Evolutionary conservation across 129 eudicot species (phyloP), one percentile per base, ranked within the genome.

Genomic region (Escallonia rubra): DNA sequence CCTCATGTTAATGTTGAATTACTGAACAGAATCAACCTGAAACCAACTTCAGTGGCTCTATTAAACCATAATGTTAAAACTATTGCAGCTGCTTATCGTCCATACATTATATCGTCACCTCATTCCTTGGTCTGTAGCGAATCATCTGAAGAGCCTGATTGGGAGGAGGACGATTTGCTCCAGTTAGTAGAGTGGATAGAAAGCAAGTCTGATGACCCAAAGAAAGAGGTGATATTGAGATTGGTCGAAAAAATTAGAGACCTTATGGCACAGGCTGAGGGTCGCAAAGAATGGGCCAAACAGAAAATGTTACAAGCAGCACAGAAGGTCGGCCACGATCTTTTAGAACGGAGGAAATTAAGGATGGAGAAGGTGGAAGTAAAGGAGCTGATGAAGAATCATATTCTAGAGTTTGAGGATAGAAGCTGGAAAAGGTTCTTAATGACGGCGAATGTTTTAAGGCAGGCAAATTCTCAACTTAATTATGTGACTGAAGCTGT

Each of bases 231-330:
- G 59, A 51, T 41, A 6, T 8, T 42, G 40, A 66, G 50, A 1
- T 6, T n/a, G 34, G 7, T 66, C 9, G 11, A 66, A 41, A 2
- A 53, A 41, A 40, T 40, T 23, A 41, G n/a, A 10, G 71, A 66
- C 6, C 49, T 53, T 40, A 3, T 2, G n/a, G 7, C 1, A 4
- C 61, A 66, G 34, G 9, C 54, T 39, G n/a, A 6, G 0, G 71
- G 53, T 7, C 13, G 49, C 34, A 52, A 40, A 52, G 60, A 51
- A 43, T 66, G 70, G 70, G 70, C 70, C 41, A n/a, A 50, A 12
- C 3, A 40, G 44, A 66, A 13, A 3, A 48, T 14, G 7, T 5
- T 2, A 39, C 43, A 52, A 66, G 70, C 41, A 3, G 60, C 40
- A 10, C 42, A 40, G n/a, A 66, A 14, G 61, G 47, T 66, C 7